Evolutionary conservation across 768 basidiomycete species (phyloP), one percentile per base, ranked within the genome.

Genomic region (Neoboletus magnificus): DNA sequence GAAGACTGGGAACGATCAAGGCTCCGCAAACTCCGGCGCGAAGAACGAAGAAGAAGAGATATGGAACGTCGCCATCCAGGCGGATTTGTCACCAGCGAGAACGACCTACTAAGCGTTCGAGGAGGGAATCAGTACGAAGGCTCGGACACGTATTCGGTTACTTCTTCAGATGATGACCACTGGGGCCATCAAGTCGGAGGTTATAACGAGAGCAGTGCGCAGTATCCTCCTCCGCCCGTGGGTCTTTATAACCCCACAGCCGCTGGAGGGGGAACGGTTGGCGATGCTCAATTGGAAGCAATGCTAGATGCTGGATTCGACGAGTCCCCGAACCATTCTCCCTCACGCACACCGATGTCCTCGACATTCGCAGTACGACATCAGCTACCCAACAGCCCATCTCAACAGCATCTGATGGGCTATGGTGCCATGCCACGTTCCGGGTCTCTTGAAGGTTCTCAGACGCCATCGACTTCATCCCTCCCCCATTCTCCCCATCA

Each of bases 1-100:
- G 97, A 98, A 73, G 96, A 99, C 64, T 99, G 96, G 97, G 97
- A 99, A 67, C 84, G 94, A 23, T 96, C 93, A 25, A 82, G 97
- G 42, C 78, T 98, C 45, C 87, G 96, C 48, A 98, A 98, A 74
- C 59, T 96, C 32, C 85, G 83, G 57, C 85, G 97, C 2, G 95
- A 97, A 65, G 91, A 93, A 63, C 80, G 87, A 61, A 78, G 93
- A 54, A 76, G 87, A 55, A 79, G 77, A 64, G 93, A 98, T 8
- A 81, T 97, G 61, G 93, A 94, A 65, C 83, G 91, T 42, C 71
- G 77, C 33, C 85, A 90, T 68, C 87, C 88, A 30, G 76, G 80
- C 16, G 89, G 90, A 39, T 87, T 85, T 66, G 72, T 79, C 49
- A 68, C 77, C 35, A 80, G 81, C 33, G 86, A 88, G 50, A 80